Base-by-base conservation (phyloP, 441 rosid species). In the Daphne laureola region DNA sequence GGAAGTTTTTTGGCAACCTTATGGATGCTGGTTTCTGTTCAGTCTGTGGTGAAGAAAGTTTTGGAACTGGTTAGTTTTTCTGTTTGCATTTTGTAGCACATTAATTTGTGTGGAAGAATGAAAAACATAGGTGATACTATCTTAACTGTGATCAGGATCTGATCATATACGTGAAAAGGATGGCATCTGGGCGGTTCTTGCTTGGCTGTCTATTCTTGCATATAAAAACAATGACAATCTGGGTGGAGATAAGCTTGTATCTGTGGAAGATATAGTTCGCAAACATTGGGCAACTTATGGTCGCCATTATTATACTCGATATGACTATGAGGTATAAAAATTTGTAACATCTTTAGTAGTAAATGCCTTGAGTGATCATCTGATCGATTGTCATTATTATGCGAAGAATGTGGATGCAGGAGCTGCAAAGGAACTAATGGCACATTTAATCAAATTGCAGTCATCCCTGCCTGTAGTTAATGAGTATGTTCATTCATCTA, bases 1-100 rank as follows among this genome's bases (percentile, higher is more conserved):
- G 97, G 99, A 93, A 93, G 67, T 90, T 90, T 67, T 93, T 93
- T 66, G 99, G 99, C 60, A 93, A 93, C 72, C 78, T 93, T 59
- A 93, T 93, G 99, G 99, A 93, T 75, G 99, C 88, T 46, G 96
- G 96, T 54, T 55, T 82, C 63, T 94, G 96, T 60, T 94, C 99
- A 51, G 48, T 94, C 50, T 94, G 99, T 56, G 99, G 97, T 21
- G 99, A 94, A 80, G 99, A 94, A 78, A 94, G 97, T 69, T 94
- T 94, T 76, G 97, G 99, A 75, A 87, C 99, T 68, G 97, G 99
- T 83, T 57, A 59, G 80, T 65, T 31, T 63, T 31, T 51, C 25
- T 13, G 17, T 14, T 57, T 25, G 43, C 47, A 17, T 6, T 62
- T 2, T 15, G 14, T 41, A 9, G 58, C 51, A 23, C 41, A 42